Base-by-base conservation (phyloP, 2,329 filamentous ascomycete species). In the Trematosphaeria pertusa region DNA sequence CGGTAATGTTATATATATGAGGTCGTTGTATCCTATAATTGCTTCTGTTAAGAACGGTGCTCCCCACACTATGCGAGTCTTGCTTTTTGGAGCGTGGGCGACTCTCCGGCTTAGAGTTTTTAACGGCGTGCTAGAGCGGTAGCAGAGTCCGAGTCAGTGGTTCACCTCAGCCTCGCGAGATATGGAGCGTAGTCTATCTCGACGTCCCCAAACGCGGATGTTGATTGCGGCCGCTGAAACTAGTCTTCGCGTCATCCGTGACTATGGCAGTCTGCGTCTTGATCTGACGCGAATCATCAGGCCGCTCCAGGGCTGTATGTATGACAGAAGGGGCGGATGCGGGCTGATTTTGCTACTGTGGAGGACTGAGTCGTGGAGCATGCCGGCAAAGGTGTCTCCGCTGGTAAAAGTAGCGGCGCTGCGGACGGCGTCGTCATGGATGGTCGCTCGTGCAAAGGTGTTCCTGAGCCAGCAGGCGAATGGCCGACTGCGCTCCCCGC, bases 311-410 rank as follows among this genome's bases (percentile, higher is more conserved):
- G 24, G 24, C 8, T 28, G 12, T 28, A n/a, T n/a, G n/a, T 24
- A 14, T 10, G 19, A 7, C 18, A 21, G n/a, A 20, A 37, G 24
- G 3, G 35, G 20, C 8, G 18, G 14, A 37, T 19, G 11, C 5
- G n/a, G 35, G 8, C 18, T 7, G 7, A 12, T 12, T 28, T 28
- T 28, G 24, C 24, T n/a, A n/a, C 14, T 17, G 19, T 35, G 31
- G 5, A 28, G 24, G 3, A 43, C 51, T 54, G 50, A 54, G 40
- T 50, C 51, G 47, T 48, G 43, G 33, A 48, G 47, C 39, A 34
- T 28, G 39, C 42, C 36, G 40, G 50, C 32, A 28, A 41, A 50
- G 48, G 39, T 21, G 35, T 12, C 9, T 4, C 18, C 21, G 35
- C 24, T 11, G 12, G 42, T 35, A 50, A 37, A 34, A 42, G 38